These are phyloP conservation scores for Golovinomyces cichoracearum DNA, from an alignment of 2,329 filamentous ascomycete species.

Conservation along the genomic window DNA sequence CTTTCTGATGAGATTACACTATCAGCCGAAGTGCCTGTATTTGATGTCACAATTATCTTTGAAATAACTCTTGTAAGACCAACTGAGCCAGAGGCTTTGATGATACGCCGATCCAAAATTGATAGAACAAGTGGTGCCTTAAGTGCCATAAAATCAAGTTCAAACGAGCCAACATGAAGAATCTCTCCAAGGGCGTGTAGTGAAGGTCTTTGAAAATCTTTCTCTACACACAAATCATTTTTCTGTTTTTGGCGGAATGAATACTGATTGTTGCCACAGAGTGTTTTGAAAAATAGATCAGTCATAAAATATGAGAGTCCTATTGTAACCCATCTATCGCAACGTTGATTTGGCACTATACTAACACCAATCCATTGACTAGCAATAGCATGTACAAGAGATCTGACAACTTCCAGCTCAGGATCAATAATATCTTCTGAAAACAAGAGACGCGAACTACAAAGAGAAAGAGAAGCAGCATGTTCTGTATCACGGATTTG, in stretches of 20 bases:
- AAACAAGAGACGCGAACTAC: constrained; percentile 65
- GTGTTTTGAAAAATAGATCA: constrained; percentile 66
- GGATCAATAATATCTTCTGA: constrained; percentile 66
- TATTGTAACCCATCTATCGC: constrained; percentile 69
- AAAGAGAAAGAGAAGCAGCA: constrained; percentile 61
- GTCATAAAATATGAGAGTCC: constrained; percentile 90
- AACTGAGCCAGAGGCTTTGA: constrained; percentile 63
- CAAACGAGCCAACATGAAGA: constrained; percentile 57
- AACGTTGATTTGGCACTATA: constrained; percentile 55
- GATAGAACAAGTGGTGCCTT: constrained; percentile 82
- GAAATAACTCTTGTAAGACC: constrained; percentile 63
- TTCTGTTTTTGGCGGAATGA: constrained; percentile 67
- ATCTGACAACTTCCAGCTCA: constrained; percentile 55
- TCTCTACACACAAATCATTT: constrained; percentile 55
- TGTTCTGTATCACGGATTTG: constrained; percentile 48
- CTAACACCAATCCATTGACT: constrained; percentile 89
- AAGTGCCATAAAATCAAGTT: constrained; percentile 67
- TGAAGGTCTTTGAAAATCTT: constrained; percentile 60
- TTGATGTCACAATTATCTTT: constrained; percentile 62
- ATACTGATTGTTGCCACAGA: constrained; percentile 89
- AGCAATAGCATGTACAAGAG: constrained; percentile 58
- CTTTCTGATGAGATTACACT: constrained; percentile 43
- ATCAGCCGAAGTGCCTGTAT: constrained; percentile 49
- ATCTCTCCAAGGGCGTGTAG: constrained; percentile 55
- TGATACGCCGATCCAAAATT: constrained; percentile 72